phyloP scores from a whole-genome alignment of 495 filamentous ascomycete species.

The Penicillium malachiteum region DNA sequence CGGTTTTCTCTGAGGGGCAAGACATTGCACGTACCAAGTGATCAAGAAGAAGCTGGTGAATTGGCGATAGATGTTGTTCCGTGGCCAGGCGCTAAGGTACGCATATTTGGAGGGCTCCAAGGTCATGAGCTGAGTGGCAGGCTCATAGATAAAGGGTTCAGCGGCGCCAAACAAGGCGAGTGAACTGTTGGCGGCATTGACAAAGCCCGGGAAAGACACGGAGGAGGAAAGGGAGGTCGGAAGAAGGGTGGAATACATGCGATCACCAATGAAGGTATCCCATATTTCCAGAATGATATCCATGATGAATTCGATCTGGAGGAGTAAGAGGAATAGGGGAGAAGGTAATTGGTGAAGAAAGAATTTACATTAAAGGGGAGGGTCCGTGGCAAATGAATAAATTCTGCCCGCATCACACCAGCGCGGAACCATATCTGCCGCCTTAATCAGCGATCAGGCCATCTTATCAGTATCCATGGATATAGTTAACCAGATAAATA shows the following conservation, averaged over 20 bases:
- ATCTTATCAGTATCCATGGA: neutral
- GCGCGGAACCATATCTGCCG: constrained; percentile 40
- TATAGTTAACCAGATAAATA: neutral
- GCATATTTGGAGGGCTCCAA: constrained; percentile 74
- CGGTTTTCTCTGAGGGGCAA: neutral
- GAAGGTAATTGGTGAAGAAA: constrained; percentile 6
- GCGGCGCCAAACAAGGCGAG: constrained; percentile 43
- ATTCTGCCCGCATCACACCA: constrained; percentile 38
- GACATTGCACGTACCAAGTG: constrained; percentile 64
- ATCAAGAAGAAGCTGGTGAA: constrained; percentile 73
- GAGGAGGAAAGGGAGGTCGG: constrained; percentile 58
- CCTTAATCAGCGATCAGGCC: constrained; percentile 6
- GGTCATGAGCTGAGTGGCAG: constrained; percentile 69
- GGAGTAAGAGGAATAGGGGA: constrained; percentile 11
- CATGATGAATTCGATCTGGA: constrained; percentile 50
- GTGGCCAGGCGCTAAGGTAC: constrained; percentile 74
- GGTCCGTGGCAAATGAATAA: constrained; percentile 25
- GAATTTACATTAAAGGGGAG: neutral
- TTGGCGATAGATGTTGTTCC: constrained; percentile 82
- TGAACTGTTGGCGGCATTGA: constrained; percentile 40
- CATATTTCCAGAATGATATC: constrained; percentile 85
- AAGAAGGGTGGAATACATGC: constrained; percentile 68
- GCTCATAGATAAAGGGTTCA: constrained; percentile 60
- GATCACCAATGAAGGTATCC: constrained; percentile 84
- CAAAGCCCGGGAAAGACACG: constrained; percentile 41